Conservation (phyloP, 129 eudicot genomes). For the Cynara cardunculus region DNA sequence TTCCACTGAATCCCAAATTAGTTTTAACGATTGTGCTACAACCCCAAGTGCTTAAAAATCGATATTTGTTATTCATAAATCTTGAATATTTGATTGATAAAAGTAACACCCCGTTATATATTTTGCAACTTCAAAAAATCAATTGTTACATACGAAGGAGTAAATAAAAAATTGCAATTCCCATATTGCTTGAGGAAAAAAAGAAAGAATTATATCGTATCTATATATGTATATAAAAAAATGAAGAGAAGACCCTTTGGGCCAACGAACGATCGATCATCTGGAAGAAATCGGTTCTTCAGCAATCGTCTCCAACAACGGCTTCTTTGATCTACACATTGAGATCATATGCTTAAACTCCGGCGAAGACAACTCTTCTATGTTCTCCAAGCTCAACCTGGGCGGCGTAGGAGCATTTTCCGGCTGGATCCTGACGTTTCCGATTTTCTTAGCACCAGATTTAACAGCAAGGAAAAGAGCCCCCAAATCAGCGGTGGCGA, state of each 20-base stretch:
- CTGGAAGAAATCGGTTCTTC: conserved; percentile 63
- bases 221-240: neutral
- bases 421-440: conserved; percentile 48
- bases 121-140: conserved; percentile 31
- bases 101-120: conserved; percentile 30
- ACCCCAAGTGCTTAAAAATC: too few species aligned
- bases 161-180: conserved; percentile 17
- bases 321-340: conserved; percentile 85
- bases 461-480: conserved; percentile 54
- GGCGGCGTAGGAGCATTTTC: conserved; percentile 39
- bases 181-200: conserved; percentile 27
- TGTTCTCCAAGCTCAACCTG: conserved; percentile 36
- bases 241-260: conserved; percentile 11
- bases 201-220: conserved; percentile 5
- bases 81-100: neutral
- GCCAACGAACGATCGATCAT: conserved; percentile 31
- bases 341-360: conserved; percentile 71
- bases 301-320: conserved; percentile 81
- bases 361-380: conserved; percentile 37
- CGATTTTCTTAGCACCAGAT: conserved; percentile 25
- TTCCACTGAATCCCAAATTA: too few species aligned
- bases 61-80: too few species aligned
- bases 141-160: conserved; percentile 39
- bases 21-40: too few species aligned
- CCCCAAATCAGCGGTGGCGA: conserved; percentile 62